Evolutionary conservation across 805 yeast species (phyloP), one percentile per base, ranked within the genome.

Genomic region (Candida endomychidarum): DNA sequence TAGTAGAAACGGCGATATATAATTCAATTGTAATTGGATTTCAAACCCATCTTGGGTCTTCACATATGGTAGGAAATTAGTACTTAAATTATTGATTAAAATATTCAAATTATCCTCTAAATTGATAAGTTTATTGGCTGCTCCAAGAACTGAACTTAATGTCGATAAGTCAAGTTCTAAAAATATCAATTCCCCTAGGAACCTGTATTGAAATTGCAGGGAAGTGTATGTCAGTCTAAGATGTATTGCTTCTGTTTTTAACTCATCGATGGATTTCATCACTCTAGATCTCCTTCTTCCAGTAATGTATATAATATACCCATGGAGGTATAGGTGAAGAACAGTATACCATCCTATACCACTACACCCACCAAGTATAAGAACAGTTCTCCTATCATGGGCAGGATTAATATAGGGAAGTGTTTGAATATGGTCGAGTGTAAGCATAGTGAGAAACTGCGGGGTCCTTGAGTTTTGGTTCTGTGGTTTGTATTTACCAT

Each of bases 341-440:
- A 80, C 86, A 0, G 90, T 81, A 56, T 71, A 83, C 69, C 76
- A 86, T 8, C 96, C 96, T 14, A 85, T 76, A 0, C 95, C 96
- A 41, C 83, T 75, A 51, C 81, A 84, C 5, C 93, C 95, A 2
- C 95, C 95, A 0, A 93, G 82, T 21, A 87, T 78, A 5, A 87
- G 63, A 2, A 86, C 89, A 3, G 84, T 80, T 41, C 79, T 72
- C 31, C 86, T 69, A 19, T 74, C 77, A 2, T 46, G 46, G 1
- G 49, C 45, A 0, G 89, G 89, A 49, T 84, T 67, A 48, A 67
- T 61, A 58, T 80, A 85, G 0, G 93, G 90, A 20, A 81, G 60
- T 4, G 27, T 17, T 21, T 33, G 30, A 3, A 34, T 34, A 26
- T 38, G 40, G 7, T 33, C 43, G n/a, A 40, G 29, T 35, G 43